Conservation (phyloP, 176 grass and related monocot species). For the Canna indica region DNA sequence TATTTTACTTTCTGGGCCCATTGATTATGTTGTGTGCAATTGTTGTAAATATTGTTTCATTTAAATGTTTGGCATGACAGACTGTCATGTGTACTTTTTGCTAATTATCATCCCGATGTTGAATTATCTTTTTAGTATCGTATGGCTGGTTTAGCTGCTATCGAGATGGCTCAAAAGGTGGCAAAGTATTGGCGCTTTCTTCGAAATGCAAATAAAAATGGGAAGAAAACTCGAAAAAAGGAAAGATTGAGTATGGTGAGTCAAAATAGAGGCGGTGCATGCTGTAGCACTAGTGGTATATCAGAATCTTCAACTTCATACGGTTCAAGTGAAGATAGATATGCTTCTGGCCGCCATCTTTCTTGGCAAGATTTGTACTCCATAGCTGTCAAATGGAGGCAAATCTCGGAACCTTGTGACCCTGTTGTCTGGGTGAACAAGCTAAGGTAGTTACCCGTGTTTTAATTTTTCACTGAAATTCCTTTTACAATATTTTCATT, state of each 20-base stretch:
- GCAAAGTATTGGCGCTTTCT: constrained; percentile 84
- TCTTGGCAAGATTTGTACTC: constrained; percentile 93
- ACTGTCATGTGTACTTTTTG: neutral
- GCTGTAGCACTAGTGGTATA: constrained; percentile 60
- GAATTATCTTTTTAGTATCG: constrained; percentile 45
- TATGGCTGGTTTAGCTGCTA: constrained; percentile 93
- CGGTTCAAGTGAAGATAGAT: constrained; percentile 55
- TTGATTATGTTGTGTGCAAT: neutral
- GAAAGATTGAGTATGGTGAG: constrained; percentile 64
- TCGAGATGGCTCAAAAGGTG: constrained; percentile 96
- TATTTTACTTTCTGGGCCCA: neutral
- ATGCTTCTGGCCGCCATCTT: constrained; percentile 48
- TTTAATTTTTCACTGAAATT: neutral
- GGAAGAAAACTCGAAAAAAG: constrained; percentile 63
- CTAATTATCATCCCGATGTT: constrained; percentile 4
- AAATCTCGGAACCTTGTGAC: constrained; percentile 97
- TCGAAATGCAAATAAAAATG: constrained; percentile 64
- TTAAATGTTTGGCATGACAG: constrained; percentile 2
- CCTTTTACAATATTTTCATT: neutral
- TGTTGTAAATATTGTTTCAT: constrained; percentile 3
- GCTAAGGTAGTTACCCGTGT: constrained; percentile 43
- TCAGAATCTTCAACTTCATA: constrained; percentile 43
- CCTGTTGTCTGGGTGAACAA: constrained; percentile 99
- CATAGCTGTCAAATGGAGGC: constrained; percentile 89
- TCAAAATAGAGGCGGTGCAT: constrained; percentile 64